Conservation (phyloP, 257 asterid species). For the Jasminum sambac region DNA sequence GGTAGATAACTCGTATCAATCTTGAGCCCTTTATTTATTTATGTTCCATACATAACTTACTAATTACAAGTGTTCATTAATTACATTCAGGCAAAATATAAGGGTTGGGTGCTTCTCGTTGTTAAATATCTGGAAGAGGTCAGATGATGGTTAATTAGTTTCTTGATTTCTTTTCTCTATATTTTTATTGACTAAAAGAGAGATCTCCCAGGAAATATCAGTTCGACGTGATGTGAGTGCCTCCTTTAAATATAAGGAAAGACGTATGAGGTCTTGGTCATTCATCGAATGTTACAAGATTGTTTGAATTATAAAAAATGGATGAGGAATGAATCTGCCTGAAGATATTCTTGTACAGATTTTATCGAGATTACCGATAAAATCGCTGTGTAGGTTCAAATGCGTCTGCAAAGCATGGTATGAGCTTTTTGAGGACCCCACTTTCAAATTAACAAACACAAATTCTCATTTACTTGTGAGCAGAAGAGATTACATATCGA, state of each 20-base stretch:
- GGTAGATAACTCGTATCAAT: neutral
- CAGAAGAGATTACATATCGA: conserved; percentile 41
- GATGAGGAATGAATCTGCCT: conserved; percentile 31
- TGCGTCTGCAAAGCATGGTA: conserved; percentile 51
- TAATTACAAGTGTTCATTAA: neutral
- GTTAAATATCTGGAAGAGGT: conserved; percentile 24
- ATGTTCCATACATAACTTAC: neutral
- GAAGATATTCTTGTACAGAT: conserved; percentile 48
- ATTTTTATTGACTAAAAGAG: neutral
- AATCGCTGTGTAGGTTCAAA: conserved; percentile 42
- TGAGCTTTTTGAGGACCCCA: conserved; percentile 29
- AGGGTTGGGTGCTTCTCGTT: neutral
- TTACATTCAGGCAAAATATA: neutral
- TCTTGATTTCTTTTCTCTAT: neutral
- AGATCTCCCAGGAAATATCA: neutral
- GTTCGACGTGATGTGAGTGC: neutral
- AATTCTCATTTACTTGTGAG: conserved; percentile 32
- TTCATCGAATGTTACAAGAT: neutral
- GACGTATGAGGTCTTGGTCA: too few relatives aligned
- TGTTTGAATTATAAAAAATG: neutral
- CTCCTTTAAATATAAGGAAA: too few relatives aligned
- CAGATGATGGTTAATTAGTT: conserved; percentile 10
- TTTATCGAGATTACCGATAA: conserved; percentile 40
- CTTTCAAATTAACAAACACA: conserved; percentile 34
- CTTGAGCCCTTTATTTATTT: neutral